Evolutionary conservation across 371 early-diverging fungal genomes (phyloP).

Genomic region (Mortierella sp.): DNA sequence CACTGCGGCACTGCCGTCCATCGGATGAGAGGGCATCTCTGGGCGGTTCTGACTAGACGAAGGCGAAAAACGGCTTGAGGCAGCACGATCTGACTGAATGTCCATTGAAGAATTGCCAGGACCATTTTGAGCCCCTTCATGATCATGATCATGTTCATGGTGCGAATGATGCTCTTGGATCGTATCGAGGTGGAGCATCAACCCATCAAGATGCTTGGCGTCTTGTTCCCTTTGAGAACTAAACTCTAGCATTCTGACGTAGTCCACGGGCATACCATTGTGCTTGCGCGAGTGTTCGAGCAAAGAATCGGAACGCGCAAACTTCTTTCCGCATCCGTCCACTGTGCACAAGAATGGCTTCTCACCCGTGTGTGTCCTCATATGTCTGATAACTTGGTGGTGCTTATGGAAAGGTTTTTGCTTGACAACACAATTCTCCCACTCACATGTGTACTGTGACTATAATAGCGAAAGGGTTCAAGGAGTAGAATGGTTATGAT

Average conservation of each 20-base stretch:
- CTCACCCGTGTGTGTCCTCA: constrained; percentile 57
- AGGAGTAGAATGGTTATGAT: not conserved
- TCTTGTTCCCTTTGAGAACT: constrained; percentile 41
- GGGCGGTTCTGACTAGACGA: too few relatives aligned
- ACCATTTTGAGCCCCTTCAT: not conserved
- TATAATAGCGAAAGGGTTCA: not conserved
- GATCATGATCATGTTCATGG: not conserved
- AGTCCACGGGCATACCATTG: constrained; percentile 36
- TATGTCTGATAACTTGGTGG: constrained; percentile 53
- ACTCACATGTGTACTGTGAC: constrained; percentile 54
- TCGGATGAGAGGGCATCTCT: too few relatives aligned
- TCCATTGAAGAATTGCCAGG: not conserved
- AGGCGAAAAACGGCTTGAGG: too few relatives aligned
- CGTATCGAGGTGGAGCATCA: constrained; percentile 31
- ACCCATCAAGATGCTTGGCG: constrained; percentile 26
- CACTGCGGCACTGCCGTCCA: too few relatives aligned
- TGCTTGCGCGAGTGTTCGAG: constrained; percentile 43
- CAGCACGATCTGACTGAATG: too few relatives aligned
- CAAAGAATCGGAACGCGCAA: constrained; percentile 44
- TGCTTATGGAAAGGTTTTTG: constrained; percentile 55
- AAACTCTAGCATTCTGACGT: constrained; percentile 28
- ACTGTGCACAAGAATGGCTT: constrained; percentile 56
- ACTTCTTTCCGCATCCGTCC: constrained; percentile 55
- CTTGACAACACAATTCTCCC: constrained; percentile 55
- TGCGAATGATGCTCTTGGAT: constrained; percentile 30